Percentiles rank a stretch among this genome's conserved stretches.
These are phyloP conservation scores for Volvox reticuliferus DNA, from an alignment of 139 green algal species.

Conservation along the genomic window DNA sequence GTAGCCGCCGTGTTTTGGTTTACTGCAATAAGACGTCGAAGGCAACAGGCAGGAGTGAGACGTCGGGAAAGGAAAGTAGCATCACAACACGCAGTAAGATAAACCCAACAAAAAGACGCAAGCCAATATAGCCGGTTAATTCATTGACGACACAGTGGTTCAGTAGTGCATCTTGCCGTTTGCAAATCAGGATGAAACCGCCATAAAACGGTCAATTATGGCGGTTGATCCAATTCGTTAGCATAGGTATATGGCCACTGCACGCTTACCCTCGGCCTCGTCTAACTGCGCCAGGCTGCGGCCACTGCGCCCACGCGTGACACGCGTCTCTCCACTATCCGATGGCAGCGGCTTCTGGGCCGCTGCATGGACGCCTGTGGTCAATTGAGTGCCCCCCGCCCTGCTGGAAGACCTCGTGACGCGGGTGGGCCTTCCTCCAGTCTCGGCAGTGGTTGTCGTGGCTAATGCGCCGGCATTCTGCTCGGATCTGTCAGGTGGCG, in stretches of 20 bases:
- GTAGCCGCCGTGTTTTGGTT: not conserved
- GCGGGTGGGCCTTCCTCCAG: not conserved
- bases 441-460: conserved; percentile 4
- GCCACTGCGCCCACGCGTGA: not conserved
- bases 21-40: not conserved
- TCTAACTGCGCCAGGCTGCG: not conserved
- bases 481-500: not conserved
- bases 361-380: not conserved
- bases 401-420: not conserved
- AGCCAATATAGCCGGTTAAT: too few species aligned
- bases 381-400: not conserved
- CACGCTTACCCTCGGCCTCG: not conserved
- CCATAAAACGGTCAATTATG: too few species aligned
- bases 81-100: too few species aligned
- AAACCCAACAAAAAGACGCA: too few species aligned
- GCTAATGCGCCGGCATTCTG: not conserved
- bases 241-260: too few species aligned
- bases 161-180: too few species aligned
- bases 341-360: conserved; percentile 12
- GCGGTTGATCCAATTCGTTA: too few species aligned
- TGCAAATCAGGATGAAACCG: too few species aligned
- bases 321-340: conserved; percentile 27
- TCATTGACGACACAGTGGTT: too few species aligned
- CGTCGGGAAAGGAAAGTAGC: too few species aligned
- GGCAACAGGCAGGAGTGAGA: too few species aligned